phyloP scores from a whole-genome alignment of 139 green algal species.

The Chlamydomonas sphaeroides region DNA sequence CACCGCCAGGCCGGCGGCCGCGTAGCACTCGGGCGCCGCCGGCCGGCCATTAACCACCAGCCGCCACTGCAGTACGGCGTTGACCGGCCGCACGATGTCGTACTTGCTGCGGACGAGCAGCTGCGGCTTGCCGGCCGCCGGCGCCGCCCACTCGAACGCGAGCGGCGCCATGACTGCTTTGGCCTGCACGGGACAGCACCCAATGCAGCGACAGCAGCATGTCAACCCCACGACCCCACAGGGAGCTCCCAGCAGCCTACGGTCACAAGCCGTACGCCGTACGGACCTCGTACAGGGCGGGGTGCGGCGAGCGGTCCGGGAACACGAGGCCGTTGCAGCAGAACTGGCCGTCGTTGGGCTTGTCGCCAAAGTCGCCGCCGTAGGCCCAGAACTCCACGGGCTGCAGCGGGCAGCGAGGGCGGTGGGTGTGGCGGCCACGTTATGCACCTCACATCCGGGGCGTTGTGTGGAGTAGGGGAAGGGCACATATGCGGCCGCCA shows the following conservation, averaged over 20 bases:
- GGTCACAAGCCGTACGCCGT: no score
- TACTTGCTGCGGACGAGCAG: slow-evolving; percentile 68
- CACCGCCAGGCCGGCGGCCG: background rate
- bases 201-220: no score
- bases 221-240: no score
- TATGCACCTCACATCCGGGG: no score
- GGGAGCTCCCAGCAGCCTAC: no score
- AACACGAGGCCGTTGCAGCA: slow-evolving; percentile 95
- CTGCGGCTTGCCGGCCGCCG: background rate
- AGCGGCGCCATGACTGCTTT: slow-evolving; percentile 67
- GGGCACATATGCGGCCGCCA: no score
- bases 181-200: slow-evolving; percentile 32
- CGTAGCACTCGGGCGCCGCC: background rate
- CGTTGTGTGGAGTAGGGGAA: no score
- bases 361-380: slow-evolving; percentile 95
- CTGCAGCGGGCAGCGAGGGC: background rate
- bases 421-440: no score
- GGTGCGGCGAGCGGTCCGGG: slow-evolving; percentile 82
- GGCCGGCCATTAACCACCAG: slow-evolving; percentile 65
- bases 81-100: slow-evolving; percentile 57
- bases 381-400: slow-evolving; percentile 83
- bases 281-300: slow-evolving; percentile 68
- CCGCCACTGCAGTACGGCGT: slow-evolving; percentile 58
- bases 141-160: slow-evolving; percentile 28
- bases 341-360: slow-evolving; percentile 93